A percentile compares a stretch with the other conserved stretches of the same genome.
phyloP scores from a whole-genome alignment of 192 early-diverging fungal species.

The Helicostylum pulchrum region DNA sequence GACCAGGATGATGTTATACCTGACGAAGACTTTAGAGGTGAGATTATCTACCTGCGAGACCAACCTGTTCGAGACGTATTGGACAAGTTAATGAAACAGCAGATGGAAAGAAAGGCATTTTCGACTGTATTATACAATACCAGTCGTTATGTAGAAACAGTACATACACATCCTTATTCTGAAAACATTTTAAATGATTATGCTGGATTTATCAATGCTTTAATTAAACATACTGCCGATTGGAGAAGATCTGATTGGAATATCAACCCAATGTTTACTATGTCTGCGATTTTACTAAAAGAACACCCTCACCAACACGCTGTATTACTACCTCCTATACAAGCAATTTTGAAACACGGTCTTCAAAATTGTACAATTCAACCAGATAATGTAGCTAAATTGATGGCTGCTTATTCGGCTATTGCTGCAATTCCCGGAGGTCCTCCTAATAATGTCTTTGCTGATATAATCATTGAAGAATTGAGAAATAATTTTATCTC shows the following conservation, averaged over 20 bases:
- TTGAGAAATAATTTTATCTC: conserved; percentile 16
- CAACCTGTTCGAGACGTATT: conserved; percentile 58
- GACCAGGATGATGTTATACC: conserved; percentile 48
- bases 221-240: conserved; percentile 32
- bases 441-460: conserved; percentile 39
- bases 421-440: conserved; percentile 38
- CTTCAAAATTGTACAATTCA: conserved; percentile 40
- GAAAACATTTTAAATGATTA: conserved; percentile 42
- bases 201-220: conserved; percentile 26
- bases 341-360: conserved; percentile 43
- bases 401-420: conserved; percentile 42
- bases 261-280: conserved; percentile 42
- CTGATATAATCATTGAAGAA: conserved; percentile 46
- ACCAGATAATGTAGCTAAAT: conserved; percentile 39
- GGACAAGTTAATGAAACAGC: conserved; percentile 52
- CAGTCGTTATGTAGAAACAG: conserved; percentile 48
- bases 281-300: conserved; percentile 49
- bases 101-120: conserved; percentile 43
- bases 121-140: conserved; percentile 53
- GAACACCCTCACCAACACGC: conserved; percentile 46
- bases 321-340: conserved; percentile 41
- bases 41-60: conserved; percentile 45
- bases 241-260: conserved; percentile 47
- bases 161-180: conserved; percentile 47
- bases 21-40: conserved; percentile 24